Evolutionary conservation across 352 stramenopile genomes (phyloP).

Genomic region (Globisporangium camurandrum): DNA sequence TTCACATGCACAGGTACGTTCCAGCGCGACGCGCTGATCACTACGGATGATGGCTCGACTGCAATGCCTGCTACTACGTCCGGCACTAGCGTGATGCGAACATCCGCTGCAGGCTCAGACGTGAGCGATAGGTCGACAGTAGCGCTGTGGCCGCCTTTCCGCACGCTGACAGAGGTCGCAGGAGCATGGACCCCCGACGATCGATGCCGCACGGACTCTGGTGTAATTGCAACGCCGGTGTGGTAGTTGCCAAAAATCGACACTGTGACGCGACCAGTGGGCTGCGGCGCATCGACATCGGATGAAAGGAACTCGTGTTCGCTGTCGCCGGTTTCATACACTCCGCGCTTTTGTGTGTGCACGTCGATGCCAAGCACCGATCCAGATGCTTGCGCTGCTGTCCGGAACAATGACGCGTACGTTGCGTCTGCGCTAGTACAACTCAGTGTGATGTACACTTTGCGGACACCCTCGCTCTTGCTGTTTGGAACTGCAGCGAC

Average conservation of each 20-base stretch:
- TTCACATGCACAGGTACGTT: conserved; percentile 14
- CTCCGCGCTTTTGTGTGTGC: conserved; percentile 37
- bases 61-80: conserved; percentile 16
- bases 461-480: conserved; percentile 26
- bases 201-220: conserved; percentile 28
- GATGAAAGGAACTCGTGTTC: conserved; percentile 44
- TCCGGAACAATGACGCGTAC: conserved; percentile 34
- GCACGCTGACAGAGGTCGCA: conserved; percentile 28
- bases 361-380: conserved; percentile 32
- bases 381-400: conserved; percentile 9
- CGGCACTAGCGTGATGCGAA: conserved; percentile 27
- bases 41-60: conserved; percentile 21
- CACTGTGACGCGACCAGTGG: conserved; percentile 13
- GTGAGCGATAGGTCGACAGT: conserved; percentile 26
- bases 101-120: conserved; percentile 30
- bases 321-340: conserved; percentile 48
- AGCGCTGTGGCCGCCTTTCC: conserved; percentile 33
- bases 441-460: conserved; percentile 22
- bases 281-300: conserved; percentile 23
- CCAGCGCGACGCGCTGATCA: conserved; percentile 26
- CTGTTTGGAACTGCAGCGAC: conserved; percentile 30
- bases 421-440: conserved; percentile 25
- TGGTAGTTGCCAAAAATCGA: conserved; percentile 57
- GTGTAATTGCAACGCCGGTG: conserved; percentile 20
- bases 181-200: conserved; percentile 17